Evolutionary conservation across 345 rosid genomes (phyloP).

Genomic region (Moringa oleifera): DNA sequence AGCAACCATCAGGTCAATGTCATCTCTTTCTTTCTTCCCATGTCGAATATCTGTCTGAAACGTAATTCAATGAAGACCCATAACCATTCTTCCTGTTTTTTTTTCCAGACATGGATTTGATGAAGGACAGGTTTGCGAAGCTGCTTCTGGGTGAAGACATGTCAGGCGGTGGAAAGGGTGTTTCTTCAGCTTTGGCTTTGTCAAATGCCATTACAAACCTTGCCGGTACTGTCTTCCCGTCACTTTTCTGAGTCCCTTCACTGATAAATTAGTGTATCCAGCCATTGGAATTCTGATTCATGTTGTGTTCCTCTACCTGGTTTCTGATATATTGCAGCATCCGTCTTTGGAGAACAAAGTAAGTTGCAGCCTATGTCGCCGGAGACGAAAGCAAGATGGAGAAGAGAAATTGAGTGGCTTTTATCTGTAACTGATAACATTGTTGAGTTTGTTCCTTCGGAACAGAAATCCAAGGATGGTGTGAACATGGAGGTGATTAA

Average conservation of each 20-base stretch:
- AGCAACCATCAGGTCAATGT: constrained; percentile 34
- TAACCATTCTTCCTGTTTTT: not conserved
- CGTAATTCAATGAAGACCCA: not conserved
- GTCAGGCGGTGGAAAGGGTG: constrained; percentile 83
- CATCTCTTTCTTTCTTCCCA: not conserved
- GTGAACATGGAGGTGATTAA: constrained; percentile 66
- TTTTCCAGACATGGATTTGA: constrained; percentile 43
- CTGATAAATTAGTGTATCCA: not conserved
- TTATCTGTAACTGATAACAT: constrained; percentile 77
- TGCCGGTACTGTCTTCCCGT: constrained; percentile 36
- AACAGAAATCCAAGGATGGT: constrained; percentile 65
- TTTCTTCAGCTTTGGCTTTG: constrained; percentile 66
- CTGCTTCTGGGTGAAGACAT: constrained; percentile 72
- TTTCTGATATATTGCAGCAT: constrained; percentile 37
- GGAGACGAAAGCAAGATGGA: constrained; percentile 77
- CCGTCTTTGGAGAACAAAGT: constrained; percentile 72
- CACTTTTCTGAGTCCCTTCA: constrained; percentile 13
- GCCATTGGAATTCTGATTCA: not conserved
- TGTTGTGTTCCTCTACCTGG: not conserved
- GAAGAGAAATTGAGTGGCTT: constrained; percentile 83
- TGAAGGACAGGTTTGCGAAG: constrained; percentile 68
- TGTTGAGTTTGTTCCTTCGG: constrained; percentile 80
- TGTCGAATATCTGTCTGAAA: no score
- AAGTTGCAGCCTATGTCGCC: constrained; percentile 74
- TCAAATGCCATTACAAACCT: constrained; percentile 72